Percentiles rank a stretch among this genome's conserved stretches.
Conservation (phyloP, 2,329 filamentous ascomycete species). For the Tolypocladium tropicale region DNA sequence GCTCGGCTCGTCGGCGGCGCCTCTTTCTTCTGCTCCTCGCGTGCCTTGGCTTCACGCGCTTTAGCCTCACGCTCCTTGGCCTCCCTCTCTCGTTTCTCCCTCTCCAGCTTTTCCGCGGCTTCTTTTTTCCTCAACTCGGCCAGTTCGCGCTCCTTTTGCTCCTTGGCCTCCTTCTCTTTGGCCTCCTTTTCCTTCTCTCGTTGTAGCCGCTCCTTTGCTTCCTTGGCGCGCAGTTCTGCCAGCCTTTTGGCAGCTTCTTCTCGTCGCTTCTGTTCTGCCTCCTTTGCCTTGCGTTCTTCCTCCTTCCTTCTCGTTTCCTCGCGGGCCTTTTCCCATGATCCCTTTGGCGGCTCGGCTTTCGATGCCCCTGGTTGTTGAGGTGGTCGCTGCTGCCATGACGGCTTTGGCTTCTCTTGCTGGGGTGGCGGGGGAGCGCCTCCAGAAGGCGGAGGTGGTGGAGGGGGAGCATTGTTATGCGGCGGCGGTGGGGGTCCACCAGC, state of each 20-base stretch:
- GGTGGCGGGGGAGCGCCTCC: conserved; percentile 5
- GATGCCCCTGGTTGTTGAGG: conserved; percentile 11
- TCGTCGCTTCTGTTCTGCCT: conserved; percentile 49
- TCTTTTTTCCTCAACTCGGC: conserved; percentile 18
- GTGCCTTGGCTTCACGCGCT: conserved; percentile 18
- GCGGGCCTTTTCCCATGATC: conserved; percentile 57
- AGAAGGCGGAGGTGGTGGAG: conserved; percentile 3
- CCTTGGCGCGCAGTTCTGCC: conserved; percentile 46
- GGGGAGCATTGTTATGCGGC: conserved; percentile 9
- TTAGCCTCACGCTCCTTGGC: conserved; percentile 17
- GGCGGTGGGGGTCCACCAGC: conserved; percentile 22
- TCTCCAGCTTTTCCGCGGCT: not conserved
- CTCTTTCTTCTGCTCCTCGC: conserved; percentile 20
- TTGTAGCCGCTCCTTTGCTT: conserved; percentile 35
- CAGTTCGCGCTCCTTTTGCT: conserved; percentile 23
- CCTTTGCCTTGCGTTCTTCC: conserved; percentile 50
- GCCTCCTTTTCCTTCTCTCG: conserved; percentile 28
- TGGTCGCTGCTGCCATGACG: conserved; percentile 9
- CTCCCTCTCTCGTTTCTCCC: conserved; percentile 15
- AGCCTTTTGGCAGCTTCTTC: conserved; percentile 44
- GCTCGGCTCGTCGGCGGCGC: conserved; percentile 25
- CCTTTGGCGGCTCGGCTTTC: conserved; percentile 24
- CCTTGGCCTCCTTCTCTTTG: conserved; percentile 24
- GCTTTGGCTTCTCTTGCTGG: conserved; percentile 8
- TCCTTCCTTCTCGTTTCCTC: conserved; percentile 56